Evolutionary conservation across 2,329 filamentous ascomycete species (phyloP), one percentile per base, ranked within the genome.

Genomic region (Anthostomella pinea): DNA sequence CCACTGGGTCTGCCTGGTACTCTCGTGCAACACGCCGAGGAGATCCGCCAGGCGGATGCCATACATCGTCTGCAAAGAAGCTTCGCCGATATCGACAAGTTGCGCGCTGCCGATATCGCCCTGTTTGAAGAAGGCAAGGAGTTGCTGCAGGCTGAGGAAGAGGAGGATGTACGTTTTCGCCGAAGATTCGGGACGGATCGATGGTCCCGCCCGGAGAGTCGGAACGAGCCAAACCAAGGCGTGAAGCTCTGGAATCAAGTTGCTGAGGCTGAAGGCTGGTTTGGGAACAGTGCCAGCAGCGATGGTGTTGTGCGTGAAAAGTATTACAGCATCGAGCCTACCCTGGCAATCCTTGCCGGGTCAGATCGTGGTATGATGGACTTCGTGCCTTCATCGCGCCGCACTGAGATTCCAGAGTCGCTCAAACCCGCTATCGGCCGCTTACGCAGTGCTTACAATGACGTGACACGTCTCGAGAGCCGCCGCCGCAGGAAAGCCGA

Each of bases 11-110:
- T 98, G 4, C 93, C 93, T 1, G 87, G 88, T 1, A 86, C 81
- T 11, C 66, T 98, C 2, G 77, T 89, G 3, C 87, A 93, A 15
- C 93, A 96, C 52, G 91, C 91, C 0, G 91, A 97, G 58, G 93
- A 97, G 57, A 84, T 98, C 31, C 77, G 90, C 14, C 91, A 97
- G 58, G 86, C 90, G 38, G 89, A 95, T 54, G 91, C 88, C 0
- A 69, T 95, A 20, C 81, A 84, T 38, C 74, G 86, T 18, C 67
- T 97, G 0, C 79, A 86, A 34, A 77, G 81, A 35, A 88, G 87
- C 5, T 87, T 97, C 44, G 82, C 86, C 5, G 91, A 97, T 48
- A 95, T 90, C 1, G 83, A 90, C 31, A 95, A 91, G 61, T 69
- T 98, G n/a, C 87, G 93, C 49, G 72, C 80, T 1, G 85, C 82